These are phyloP conservation scores for Yarrowia sp. DNA, from an alignment of 805 yeast species.

Conservation along the genomic window DNA sequence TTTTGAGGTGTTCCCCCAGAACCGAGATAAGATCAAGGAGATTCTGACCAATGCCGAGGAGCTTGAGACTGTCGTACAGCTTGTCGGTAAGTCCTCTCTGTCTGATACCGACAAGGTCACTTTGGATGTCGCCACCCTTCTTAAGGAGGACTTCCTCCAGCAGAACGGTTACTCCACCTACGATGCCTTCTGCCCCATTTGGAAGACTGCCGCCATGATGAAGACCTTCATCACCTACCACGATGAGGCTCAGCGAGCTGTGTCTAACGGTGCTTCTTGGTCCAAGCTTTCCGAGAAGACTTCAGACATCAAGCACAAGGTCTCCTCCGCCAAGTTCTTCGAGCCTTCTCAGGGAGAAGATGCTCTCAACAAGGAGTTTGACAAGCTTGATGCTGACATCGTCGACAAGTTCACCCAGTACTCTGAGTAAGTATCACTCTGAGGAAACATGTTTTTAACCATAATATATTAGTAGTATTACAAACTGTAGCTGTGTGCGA, in stretches of 20 bases:
- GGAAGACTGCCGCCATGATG: slow-evolving; percentile 99
- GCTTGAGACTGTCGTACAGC: slow-evolving; percentile 97
- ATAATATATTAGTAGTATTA: slow-evolving; percentile 10
- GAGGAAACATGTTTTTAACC: background rate
- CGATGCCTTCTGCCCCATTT: slow-evolving; percentile 98
- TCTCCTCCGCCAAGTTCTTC: slow-evolving; percentile 90
- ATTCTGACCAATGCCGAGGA: slow-evolving; percentile 96
- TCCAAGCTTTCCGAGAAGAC: slow-evolving; percentile 86
- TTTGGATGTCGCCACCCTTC: slow-evolving; percentile 83
- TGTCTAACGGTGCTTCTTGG: slow-evolving; percentile 93
- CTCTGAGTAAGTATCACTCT: slow-evolving; percentile 8
- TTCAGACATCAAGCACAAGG: slow-evolving; percentile 85
- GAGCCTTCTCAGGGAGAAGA: slow-evolving; percentile 91
- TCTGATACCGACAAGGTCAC: slow-evolving; percentile 97
- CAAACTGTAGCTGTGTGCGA: background rate
- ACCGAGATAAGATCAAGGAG: slow-evolving; percentile 91
- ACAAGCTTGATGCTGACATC: slow-evolving; percentile 67
- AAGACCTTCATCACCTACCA: slow-evolving; percentile 85
- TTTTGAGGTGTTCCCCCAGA: slow-evolving; percentile 86
- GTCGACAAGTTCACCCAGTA: slow-evolving; percentile 75
- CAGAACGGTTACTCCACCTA: slow-evolving; percentile 98
- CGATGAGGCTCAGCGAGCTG: slow-evolving; percentile 97
- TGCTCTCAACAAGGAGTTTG: slow-evolving; percentile 73
- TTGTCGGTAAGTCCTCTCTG: slow-evolving; percentile 97
- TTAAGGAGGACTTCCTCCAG: slow-evolving; percentile 97